A percentile compares a stretch with the other conserved stretches of the same genome.
phyloP scores from a whole-genome alignment of 805 yeast species.

The Monosporozyma unispora region DNA sequence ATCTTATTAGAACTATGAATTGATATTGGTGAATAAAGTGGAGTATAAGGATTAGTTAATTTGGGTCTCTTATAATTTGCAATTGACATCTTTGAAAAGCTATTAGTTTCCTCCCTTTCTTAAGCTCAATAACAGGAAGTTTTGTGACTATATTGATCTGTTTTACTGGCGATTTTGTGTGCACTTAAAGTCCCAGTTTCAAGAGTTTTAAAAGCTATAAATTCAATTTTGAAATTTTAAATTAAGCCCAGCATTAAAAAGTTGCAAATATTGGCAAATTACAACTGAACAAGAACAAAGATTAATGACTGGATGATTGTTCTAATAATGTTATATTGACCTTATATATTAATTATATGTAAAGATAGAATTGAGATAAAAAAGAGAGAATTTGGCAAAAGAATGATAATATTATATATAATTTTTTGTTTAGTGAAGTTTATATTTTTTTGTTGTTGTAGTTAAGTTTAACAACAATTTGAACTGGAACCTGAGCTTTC shows the following conservation, averaged over 20 bases:
- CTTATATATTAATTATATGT: not conserved
- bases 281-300: not conserved
- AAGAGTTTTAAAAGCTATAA: not conserved
- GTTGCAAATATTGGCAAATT: not conserved
- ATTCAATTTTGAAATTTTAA: not conserved
- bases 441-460: not conserved
- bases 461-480: conserved; percentile 37
- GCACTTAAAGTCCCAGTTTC: too few relatives aligned
- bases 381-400: not conserved
- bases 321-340: not conserved
- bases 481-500: conserved; percentile 48
- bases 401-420: not conserved
- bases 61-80: conserved; percentile 12
- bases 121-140: too few relatives aligned
- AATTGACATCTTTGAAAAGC: conserved; percentile 10
- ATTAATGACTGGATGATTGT: too few relatives aligned
- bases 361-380: too few relatives aligned
- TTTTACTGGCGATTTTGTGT: too few relatives aligned
- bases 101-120: not conserved
- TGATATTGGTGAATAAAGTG: conserved; percentile 12
- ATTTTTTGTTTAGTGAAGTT: not conserved
- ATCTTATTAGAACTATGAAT: conserved; percentile 12
- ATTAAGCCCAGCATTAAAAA: not conserved
- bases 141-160: too few relatives aligned
- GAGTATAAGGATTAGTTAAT: conserved; percentile 12